Base-by-base conservation (phyloP, 352 stramenopile species). In the Phytophthora melonis region DNA sequence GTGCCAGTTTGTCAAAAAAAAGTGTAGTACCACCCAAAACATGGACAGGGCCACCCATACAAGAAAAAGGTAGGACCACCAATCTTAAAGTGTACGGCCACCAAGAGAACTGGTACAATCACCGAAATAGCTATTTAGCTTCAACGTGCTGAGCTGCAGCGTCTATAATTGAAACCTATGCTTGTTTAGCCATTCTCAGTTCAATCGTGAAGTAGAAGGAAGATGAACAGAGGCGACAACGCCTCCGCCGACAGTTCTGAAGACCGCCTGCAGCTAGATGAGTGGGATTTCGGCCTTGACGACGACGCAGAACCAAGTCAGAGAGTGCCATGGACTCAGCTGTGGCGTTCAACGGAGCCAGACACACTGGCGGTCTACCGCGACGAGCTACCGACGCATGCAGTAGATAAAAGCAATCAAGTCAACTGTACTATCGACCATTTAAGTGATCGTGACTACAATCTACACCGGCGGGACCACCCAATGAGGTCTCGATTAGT, bases 371-470 rank as follows among this genome's bases (percentile, higher is more conserved):
- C 34, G 8, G 56, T 50, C 11, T 62, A 52, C 11, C 10, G 56
- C 1, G 27, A 21, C 16, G n/a, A 5, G 13, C 19, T 62, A 6
- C 56, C n/a, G 14, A 62, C n/a, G 3, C 34, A 39, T n/a, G 11
- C 8, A 14, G 8, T 62, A 1, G 32, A 34, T 62, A 62, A 23
- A 19, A 50, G 18, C 16, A 50, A 50, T 19, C 43, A 50, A 50
- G 43, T 50, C 6, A 21, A 21, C 10, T 52, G 56, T 36, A 23
- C n/a, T 36, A 23, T 39, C 13, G 16, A 53, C 9, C 39, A 55
- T 63, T 41, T 54, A 54, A 14, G 13, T 14, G 58, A 54, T n/a
- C 36, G 8, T n/a, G 39, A 27, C 58, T 64, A 54, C 53, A 23
- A 13, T 16, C 34, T 41, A 41, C 34, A 14, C 14, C 34, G 10